A percentile compares a stretch with the other conserved stretches of the same genome.
These are phyloP conservation scores for Mercurialis annua DNA, from an alignment of 345 rosid genomes.

Conservation along the genomic window DNA sequence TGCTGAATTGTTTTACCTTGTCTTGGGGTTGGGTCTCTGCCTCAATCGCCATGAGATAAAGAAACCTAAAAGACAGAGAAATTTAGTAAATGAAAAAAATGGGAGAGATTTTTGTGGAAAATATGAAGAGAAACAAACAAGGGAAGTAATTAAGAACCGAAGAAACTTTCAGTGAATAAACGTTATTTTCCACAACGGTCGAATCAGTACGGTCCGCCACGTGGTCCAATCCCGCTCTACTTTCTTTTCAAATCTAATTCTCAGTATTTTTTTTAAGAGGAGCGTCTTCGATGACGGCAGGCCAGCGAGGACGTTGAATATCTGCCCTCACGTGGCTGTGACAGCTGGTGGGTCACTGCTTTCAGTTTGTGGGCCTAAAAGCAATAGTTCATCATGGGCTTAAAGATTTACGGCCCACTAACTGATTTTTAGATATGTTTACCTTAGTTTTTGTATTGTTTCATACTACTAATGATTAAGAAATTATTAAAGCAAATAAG, in stretches of 20 bases:
- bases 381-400: neutral
- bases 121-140: conserved; percentile 6
- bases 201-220: conserved; percentile 34
- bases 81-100: neutral
- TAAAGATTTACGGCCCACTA: neutral
- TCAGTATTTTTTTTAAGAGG: conserved; percentile 19
- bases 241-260: conserved; percentile 23
- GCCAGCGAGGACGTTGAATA: too few relatives aligned
- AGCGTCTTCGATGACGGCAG: conserved; percentile 41
- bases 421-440: too few relatives aligned
- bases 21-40: conserved; percentile 56
- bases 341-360: neutral
- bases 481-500: too few relatives aligned
- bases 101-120: neutral
- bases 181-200: conserved; percentile 63
- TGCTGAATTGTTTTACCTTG: too few relatives aligned
- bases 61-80: neutral
- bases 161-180: conserved; percentile 7
- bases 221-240: conserved; percentile 34
- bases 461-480: too few relatives aligned
- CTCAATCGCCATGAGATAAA: conserved; percentile 58
- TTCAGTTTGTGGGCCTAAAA: neutral
- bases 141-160: conserved; percentile 13
- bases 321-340: neutral
- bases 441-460: too few relatives aligned